phyloP scores from a whole-genome alignment of 2,329 filamentous ascomycete species.

The Xylariaceae sp. region DNA sequence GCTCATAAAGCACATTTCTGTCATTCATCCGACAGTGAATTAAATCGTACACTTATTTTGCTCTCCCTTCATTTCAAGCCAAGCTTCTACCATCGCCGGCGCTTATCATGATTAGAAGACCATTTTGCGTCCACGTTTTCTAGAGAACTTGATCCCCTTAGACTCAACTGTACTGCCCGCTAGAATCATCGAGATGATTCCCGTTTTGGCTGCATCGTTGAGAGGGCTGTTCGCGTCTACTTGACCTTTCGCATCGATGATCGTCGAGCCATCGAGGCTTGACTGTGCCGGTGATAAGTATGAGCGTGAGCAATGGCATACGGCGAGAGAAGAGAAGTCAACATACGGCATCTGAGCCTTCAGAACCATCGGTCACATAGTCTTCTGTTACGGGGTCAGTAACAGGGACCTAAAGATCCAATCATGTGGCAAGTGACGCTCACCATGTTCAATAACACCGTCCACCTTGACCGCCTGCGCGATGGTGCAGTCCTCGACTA shows the following conservation, averaged over 20 bases:
- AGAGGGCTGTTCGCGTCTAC: too few species aligned
- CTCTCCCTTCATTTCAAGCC: too few species aligned
- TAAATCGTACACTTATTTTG: too few species aligned
- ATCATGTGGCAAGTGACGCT: background rate
- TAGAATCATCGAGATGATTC: background rate
- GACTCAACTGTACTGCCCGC: background rate
- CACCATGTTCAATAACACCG: background rate
- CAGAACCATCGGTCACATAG: background rate
- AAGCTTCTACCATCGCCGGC: too few species aligned
- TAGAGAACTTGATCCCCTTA: background rate
- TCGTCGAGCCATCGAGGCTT: background rate
- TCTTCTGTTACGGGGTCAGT: background rate
- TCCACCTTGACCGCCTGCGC: background rate
- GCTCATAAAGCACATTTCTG: background rate
- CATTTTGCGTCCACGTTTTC: background rate
- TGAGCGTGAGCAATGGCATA: background rate
- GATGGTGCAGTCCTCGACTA: background rate
- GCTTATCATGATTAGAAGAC: background rate
- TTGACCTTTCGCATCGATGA: background rate
- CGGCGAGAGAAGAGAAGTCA: background rate
- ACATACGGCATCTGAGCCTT: background rate
- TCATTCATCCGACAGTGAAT: background rate
- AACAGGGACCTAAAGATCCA: background rate
- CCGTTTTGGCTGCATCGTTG: background rate
- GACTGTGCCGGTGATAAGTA: background rate